Base-by-base conservation (phyloP, 495 filamentous ascomycete genomes). In the Copromyces sp. region DNA sequence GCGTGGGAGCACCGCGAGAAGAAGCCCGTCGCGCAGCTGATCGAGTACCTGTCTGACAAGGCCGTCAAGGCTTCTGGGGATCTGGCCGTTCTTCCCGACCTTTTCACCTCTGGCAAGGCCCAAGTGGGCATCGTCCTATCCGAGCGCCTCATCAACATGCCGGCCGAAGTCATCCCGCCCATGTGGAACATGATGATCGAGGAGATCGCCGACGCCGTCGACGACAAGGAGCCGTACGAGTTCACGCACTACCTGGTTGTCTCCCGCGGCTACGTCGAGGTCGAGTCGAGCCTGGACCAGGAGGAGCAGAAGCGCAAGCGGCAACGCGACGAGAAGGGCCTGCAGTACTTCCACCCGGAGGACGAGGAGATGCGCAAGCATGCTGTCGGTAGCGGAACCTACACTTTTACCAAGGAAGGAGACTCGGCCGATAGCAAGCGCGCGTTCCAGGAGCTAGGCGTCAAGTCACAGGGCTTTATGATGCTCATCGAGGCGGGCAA, bases 141-240 rank as follows among this genome's bases (percentile, higher is more conserved):
- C 0, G 96, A 99, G 81, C 89, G 95, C 17, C 81, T 98, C 73
- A 92, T 98, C 85, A 99, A 99, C 82, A 93, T 97, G 85, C 96
- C 96, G 20, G 85, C 92, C 37, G 92, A 98, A 82, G 89, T 97
- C 69, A 87, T 94, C 29, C 95, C 96, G 41, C 95, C 96, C 11
- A 94, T 99, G 94, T 98, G 98, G 87, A 90, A 86, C 74, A 97
- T 97, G 93, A 87, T 99, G 42, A 85, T 92, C 44, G 94, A 97
- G 79, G 96, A 99, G 86, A 92, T 98, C 73, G 85, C 90, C 74
- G 94, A 91, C 84, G 96, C 96, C 4, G 81, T 96, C 6, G 90
- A 95, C 76, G 94, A 98, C 75, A 92, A 91, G 77, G 94, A 98
- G 80, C 94, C 94, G 4, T 98, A 97, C 79, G 86, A 89, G 71